A percentile compares a stretch with the other conserved stretches of the same genome.
These are phyloP conservation scores for Neodidymelliopsis sp. DNA, from an alignment of 2,329 filamentous ascomycete genomes.

Conservation along the genomic window DNA sequence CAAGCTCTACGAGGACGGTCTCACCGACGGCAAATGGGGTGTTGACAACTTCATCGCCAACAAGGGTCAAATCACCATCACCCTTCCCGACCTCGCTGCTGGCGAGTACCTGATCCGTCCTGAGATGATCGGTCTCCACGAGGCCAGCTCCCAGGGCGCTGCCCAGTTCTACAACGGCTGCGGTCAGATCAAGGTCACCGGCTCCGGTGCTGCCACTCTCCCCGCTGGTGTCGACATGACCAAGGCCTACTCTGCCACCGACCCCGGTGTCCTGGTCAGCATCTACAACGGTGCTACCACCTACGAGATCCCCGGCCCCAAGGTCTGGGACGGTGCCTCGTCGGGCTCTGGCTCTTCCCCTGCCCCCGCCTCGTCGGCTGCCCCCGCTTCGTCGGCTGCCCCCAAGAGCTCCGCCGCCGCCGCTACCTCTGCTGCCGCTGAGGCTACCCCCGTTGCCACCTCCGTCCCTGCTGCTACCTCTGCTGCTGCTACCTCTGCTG, in stretches of 20 bases:
- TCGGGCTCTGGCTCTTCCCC: constrained; percentile 20
- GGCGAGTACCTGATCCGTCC: constrained; percentile 53
- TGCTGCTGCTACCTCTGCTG: constrained; percentile 8
- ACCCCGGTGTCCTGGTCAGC: constrained; percentile 52
- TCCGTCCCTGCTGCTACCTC: constrained; percentile 14
- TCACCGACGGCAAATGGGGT: constrained; percentile 45
- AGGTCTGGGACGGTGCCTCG: constrained; percentile 42
- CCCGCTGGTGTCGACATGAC: constrained; percentile 55
- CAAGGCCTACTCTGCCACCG: constrained; percentile 50
- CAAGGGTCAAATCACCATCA: constrained; percentile 51
- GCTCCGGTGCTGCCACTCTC: constrained; percentile 34
- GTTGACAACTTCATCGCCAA: constrained; percentile 50
- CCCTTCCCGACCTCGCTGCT: constrained; percentile 47
- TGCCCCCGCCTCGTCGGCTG: constrained; percentile 19
- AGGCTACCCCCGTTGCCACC: constrained; percentile 15
- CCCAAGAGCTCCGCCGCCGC: constrained; percentile 18
- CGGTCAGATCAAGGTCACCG: constrained; percentile 50
- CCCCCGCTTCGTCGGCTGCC: constrained; percentile 15
- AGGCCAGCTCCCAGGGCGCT: constrained; percentile 41
- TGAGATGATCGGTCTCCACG: constrained; percentile 55
- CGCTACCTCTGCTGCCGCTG: constrained; percentile 13
- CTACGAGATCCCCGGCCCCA: constrained; percentile 52
- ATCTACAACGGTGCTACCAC: constrained; percentile 44
- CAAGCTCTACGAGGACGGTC: constrained; percentile 52
- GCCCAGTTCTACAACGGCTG: constrained; percentile 56